Evolutionary conservation across 768 basidiomycete genomes (phyloP), one percentile per base, ranked within the genome.

Genomic region (Pholiota conissans): DNA sequence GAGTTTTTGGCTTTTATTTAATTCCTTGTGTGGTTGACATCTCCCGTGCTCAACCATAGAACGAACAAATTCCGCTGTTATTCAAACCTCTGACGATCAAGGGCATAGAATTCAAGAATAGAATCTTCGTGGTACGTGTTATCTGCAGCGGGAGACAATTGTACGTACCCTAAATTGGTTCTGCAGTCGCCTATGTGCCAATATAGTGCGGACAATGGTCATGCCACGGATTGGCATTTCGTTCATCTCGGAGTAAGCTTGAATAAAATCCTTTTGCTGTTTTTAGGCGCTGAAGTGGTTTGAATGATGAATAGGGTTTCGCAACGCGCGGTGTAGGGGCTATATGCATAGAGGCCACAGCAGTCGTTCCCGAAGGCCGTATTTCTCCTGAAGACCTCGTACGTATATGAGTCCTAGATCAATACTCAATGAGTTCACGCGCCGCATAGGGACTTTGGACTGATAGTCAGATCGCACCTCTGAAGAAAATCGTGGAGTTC

Each of bases 161-260:
- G 39, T 26, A 14, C 27, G 22, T 13, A 11, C 56, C 18, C 42
- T 52, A 27, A 27, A 47, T 8, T 59, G 86, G 86, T 74, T 10
- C 18, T 29, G 11, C 30, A 54, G 53, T 27, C 89, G 10, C 89
- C 89, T 2, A 92, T 93, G 91, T 93, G 91, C 69, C 86, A 88
- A 70, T 94, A 93, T 73, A 88, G 86, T 56, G 78, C 85, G 8
- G 81, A 89, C 45, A 73, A 86, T 51, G 91, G 91, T 0, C 84
- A 89, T 63, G 84, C 85, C 3, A 91, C 91, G 1, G 88, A 92
- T 60, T 93, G 87, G 85, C 93, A 94, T 68, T 71, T 93, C 3
- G 89, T 91, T 16, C 90, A 93, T 66, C 77, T 90, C 30, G 89
- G 89, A 1, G 84, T 84, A 60, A 1, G 84, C 83, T 9, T 22